Conservation (phyloP, 441 rosid species). For the Melastoma candidum region DNA sequence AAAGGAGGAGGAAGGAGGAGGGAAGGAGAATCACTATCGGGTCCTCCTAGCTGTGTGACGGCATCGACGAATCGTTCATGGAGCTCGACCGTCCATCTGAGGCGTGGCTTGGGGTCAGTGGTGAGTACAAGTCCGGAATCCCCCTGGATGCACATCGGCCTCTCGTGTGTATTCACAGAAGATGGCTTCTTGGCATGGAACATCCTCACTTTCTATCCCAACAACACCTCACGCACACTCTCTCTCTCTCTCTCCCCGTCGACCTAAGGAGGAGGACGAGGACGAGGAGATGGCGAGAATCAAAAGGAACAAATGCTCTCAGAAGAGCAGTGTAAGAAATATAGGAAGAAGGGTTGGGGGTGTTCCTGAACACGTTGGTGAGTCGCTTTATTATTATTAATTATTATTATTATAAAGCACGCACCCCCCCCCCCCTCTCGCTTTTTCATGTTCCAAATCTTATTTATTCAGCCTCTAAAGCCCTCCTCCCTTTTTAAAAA, state of each 20-base stretch:
- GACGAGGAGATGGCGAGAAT: too few relatives aligned
- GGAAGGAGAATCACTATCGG: constrained; percentile 51
- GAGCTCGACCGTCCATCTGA: constrained; percentile 98
- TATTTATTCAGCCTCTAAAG: not conserved
- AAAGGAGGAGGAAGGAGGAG: constrained; percentile 1
- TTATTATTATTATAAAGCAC: too few relatives aligned
- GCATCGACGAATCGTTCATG: constrained; percentile 99
- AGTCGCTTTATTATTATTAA: too few relatives aligned
- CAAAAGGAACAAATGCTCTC: too few relatives aligned
- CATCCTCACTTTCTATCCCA: constrained; percentile 23
- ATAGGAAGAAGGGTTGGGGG: too few relatives aligned
- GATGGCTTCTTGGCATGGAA: constrained; percentile 75
- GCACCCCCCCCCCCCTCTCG: too few relatives aligned
- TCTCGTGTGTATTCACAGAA: constrained; percentile 78
- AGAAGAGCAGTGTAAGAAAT: too few relatives aligned
- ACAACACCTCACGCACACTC: too few relatives aligned
- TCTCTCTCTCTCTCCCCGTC: too few relatives aligned
- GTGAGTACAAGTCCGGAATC: constrained; percentile 99
- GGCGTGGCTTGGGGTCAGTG: constrained; percentile 99
- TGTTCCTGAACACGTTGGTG: too few relatives aligned
- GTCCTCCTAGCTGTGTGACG: constrained; percentile 97
- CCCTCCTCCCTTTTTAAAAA: too few relatives aligned
- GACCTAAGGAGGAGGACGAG: too few relatives aligned
- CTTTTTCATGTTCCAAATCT: constrained; percentile 4
- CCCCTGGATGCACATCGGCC: constrained; percentile 90